phyloP scores from a whole-genome alignment of 768 basidiomycete species.

The Saitozyma sp. region DNA sequence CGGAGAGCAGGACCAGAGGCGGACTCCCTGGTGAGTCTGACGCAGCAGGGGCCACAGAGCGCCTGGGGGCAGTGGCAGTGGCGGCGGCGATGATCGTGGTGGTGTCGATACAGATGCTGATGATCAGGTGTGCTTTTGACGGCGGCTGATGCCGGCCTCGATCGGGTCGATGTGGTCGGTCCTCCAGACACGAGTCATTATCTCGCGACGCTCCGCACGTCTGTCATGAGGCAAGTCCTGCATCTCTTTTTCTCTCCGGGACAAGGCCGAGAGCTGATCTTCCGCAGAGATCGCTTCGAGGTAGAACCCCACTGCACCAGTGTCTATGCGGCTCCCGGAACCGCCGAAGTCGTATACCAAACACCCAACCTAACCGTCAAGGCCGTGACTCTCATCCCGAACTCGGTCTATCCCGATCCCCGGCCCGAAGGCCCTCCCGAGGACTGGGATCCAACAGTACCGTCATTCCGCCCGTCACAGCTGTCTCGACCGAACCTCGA shows the following conservation, averaged over 20 bases:
- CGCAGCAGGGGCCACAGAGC: neutral
- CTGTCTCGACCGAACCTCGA: conserved; percentile 9
- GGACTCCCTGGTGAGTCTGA: conserved; percentile 70
- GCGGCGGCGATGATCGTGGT: too few relatives aligned
- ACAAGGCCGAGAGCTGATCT: too few relatives aligned
- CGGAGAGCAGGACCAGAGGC: conserved; percentile 62
- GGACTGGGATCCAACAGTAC: neutral
- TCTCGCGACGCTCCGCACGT: conserved; percentile 69
- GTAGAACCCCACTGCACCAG: neutral
- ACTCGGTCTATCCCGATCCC: neutral
- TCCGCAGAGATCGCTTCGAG: too few relatives aligned
- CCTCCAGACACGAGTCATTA: conserved; percentile 72
- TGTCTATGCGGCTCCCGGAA: conserved; percentile 1
- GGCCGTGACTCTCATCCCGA: conserved; percentile 23
- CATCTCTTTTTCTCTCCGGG: neutral
- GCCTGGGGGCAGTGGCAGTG: too few relatives aligned
- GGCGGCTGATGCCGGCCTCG: conserved; percentile 68
- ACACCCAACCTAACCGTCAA: conserved; percentile 27
- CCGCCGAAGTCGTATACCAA: conserved; percentile 19
- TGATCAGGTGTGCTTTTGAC: conserved; percentile 72
- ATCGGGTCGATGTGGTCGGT: conserved; percentile 65
- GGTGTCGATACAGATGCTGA: neutral
- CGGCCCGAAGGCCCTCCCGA: too few relatives aligned
- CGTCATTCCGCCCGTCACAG: neutral
- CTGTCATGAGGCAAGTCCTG: conserved; percentile 63